Base-by-base conservation (phyloP, 2,329 filamentous ascomycete genomes). In the Pestalotiopsis sp. region DNA sequence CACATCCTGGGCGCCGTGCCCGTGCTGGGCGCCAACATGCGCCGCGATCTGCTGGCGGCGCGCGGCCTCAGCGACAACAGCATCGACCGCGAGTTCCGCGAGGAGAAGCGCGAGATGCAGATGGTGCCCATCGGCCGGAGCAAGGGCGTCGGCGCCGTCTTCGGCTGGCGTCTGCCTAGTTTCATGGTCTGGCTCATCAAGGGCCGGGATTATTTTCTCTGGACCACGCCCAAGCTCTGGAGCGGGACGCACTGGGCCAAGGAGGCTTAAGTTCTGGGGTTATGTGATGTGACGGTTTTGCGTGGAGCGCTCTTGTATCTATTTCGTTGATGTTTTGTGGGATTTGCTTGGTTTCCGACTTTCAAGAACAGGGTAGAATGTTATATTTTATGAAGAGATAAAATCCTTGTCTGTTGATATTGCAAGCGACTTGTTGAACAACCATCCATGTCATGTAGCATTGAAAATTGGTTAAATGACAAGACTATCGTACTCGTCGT, bases 161-260 rank as follows among this genome's bases (percentile, higher is more conserved):
- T 83, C 75, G 84, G 84, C 0, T 83, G 73, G 38, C 73, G 73
- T 52, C 3, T 86, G 27, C 83, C 84, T 0, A 82, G 83, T 63
- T 82, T 81, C 31, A 17, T 83, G 57, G 80, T 86, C 0, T 86
- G 84, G 83, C 62, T 83, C 73, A 79, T 86, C 65, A 87, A 87
- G 72, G 84, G 85, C 1, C 75, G 84, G 20, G 83, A 86, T 70
- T 86, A 86, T 70, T 88, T 84, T 83, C 67, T 87, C 36, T 85
- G 83, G 82, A 86, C 83, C 11, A 84, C 82, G 1, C 81, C 75
- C 0, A 72, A 72, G 4, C 67, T 87, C 14, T 88, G 85, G 86
- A 85, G 76, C 75, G 86, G 85, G 17, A 83, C 83, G 67, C 83
- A 86, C 63, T 88, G 84, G 84, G 59, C 31, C 27, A 62, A 62